Evolutionary conservation across 2,329 filamentous ascomycete species (phyloP).

Genomic region (Orbilia ellipsospora): DNA sequence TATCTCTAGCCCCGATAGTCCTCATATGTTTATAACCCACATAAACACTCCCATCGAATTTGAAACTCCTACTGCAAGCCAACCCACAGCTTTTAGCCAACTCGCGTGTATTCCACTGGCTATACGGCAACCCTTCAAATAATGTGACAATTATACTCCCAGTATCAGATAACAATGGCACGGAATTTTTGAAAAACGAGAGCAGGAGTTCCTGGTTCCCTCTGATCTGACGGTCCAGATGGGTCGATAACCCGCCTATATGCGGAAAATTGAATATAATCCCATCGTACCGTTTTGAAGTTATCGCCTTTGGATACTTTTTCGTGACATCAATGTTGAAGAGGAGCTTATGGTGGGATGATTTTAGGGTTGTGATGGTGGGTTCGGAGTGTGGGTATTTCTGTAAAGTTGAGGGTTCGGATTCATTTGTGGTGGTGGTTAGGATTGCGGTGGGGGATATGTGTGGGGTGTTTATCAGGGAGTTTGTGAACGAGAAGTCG

Average conservation of each 20-base stretch:
- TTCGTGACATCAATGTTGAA: constrained; percentile 59
- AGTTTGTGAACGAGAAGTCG: constrained; percentile 80
- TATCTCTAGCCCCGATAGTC: constrained; percentile 53
- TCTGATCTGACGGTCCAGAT: constrained; percentile 93
- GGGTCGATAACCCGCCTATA: constrained; percentile 88
- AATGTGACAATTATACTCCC: constrained; percentile 74
- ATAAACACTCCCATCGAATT: constrained; percentile 74
- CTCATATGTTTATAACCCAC: constrained; percentile 74
- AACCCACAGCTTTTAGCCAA: constrained; percentile 79
- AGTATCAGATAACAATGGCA: constrained; percentile 53
- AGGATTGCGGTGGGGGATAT: constrained; percentile 61
- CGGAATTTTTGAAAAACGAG: constrained; percentile 25
- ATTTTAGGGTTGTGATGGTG: constrained; percentile 15
- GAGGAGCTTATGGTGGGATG: constrained; percentile 27
- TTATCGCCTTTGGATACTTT: constrained; percentile 61
- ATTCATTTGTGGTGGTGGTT: constrained; percentile 73
- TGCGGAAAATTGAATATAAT: constrained; percentile 98
- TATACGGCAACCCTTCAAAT: constrained; percentile 94
- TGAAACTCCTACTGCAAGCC: constrained; percentile 76
- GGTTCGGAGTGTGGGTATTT: constrained; percentile 78
- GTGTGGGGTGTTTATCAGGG: constrained; percentile 63
- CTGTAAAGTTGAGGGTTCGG: constrained; percentile 68
- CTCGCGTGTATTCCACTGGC: constrained; percentile 85
- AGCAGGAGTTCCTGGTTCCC: constrained; percentile 74
- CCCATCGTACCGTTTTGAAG: constrained; percentile 70